Conservation (phyloP, 805 yeast genomes). For the Sungouiella thailandica region DNA sequence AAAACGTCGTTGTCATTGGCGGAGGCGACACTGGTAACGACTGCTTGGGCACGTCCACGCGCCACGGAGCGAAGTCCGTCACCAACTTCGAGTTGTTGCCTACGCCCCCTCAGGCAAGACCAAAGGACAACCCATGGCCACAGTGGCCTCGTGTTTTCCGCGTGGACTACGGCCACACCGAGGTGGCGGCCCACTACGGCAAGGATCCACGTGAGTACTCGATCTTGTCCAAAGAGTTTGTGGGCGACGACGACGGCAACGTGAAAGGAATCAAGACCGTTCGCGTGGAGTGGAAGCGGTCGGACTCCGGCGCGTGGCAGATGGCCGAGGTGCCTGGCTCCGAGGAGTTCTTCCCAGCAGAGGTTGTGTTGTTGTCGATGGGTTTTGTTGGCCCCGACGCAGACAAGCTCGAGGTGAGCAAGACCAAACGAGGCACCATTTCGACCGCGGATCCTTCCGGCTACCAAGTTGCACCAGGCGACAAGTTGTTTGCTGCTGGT, state of each 20-base stretch:
- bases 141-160: constrained; percentile 99
- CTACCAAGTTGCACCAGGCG: constrained; percentile 60
- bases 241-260: constrained; percentile 91
- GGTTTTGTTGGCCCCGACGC: constrained; percentile 97
- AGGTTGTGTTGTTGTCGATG: constrained; percentile 89
- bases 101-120: constrained; percentile 79
- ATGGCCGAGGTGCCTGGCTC: constrained; percentile 96
- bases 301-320: constrained; percentile 96
- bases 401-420: constrained; percentile 59
- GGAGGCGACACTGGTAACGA: constrained; percentile 99
- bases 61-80: constrained; percentile 95
- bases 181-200: constrained; percentile 91
- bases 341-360: constrained; percentile 93
- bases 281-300: constrained; percentile 96
- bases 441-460: constrained; percentile 54
- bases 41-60: constrained; percentile 94
- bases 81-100: constrained; percentile 93
- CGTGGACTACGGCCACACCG: constrained; percentile 96
- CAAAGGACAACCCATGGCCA: constrained; percentile 98
- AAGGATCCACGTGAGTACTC: constrained; percentile 97
- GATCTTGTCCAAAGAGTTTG: constrained; percentile 90
- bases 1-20: constrained; percentile 93
- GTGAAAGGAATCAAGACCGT: constrained; percentile 95
- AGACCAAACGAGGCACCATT: constrained; percentile 84
- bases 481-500: constrained; percentile 89